phyloP scores from a whole-genome alignment of 805 yeast species.

The Metschnikowia chrysomelidarum region DNA sequence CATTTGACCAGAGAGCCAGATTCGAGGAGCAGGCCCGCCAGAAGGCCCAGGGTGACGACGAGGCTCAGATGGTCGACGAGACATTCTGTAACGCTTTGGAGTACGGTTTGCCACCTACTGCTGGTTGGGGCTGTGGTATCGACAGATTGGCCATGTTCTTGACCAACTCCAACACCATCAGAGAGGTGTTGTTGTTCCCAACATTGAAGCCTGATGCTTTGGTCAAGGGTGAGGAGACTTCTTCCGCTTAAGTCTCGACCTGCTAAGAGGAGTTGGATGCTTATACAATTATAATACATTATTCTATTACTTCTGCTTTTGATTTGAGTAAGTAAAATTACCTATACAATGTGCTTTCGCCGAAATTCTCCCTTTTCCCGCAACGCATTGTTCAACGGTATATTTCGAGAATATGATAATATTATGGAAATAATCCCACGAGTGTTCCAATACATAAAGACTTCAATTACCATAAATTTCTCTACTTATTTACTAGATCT shows the following conservation, averaged over 20 bases:
- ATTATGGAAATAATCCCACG: no score
- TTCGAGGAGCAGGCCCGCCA: constrained; percentile 99
- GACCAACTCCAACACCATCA: constrained; percentile 92
- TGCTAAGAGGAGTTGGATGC: neutral
- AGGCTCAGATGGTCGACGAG: constrained; percentile 95
- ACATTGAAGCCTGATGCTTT: constrained; percentile 89
- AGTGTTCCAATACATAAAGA: neutral
- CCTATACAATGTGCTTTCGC: no score
- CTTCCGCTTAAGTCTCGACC: constrained; percentile 12
- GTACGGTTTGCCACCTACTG: constrained; percentile 98
- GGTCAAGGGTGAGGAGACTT: constrained; percentile 35
- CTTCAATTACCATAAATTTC: neutral
- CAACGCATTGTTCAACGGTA: neutral
- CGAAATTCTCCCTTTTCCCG: no score
- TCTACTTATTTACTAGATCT: constrained; percentile 22
- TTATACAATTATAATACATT: neutral
- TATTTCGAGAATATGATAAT: no score
- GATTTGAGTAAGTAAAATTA: constrained; percentile 1
- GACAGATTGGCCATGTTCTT: constrained; percentile 98
- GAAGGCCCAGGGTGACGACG: constrained; percentile 98
- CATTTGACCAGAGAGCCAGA: constrained; percentile 95
- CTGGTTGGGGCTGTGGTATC: constrained; percentile 99
- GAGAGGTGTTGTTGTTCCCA: constrained; percentile 98
- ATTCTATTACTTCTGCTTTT: neutral
- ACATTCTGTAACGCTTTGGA: constrained; percentile 96